phyloP scores from a whole-genome alignment of 1,284 basidiomycete species.

The Ustilago curta region DNA sequence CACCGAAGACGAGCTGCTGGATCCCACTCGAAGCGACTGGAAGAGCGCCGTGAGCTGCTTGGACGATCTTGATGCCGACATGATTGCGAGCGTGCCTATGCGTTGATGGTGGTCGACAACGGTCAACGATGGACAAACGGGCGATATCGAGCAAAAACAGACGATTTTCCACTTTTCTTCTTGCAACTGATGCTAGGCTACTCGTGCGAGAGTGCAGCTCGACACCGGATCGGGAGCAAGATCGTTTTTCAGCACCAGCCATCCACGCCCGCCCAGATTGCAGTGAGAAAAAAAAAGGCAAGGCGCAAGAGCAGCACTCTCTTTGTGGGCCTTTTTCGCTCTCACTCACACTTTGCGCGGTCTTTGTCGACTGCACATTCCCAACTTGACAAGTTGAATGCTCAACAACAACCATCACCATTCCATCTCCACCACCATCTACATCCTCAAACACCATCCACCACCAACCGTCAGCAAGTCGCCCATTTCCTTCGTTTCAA shows the following conservation, averaged over 20 bases:
- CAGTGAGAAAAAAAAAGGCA: not conserved
- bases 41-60: slow-evolving; percentile 38
- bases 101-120: not conserved
- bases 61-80: slow-evolving; percentile 27
- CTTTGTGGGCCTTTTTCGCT: not conserved
- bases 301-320: not conserved
- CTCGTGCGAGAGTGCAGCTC: slow-evolving; percentile 20
- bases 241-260: slow-evolving; percentile 23
- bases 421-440: not conserved
- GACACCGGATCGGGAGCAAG: slow-evolving; percentile 18
- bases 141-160: slow-evolving; percentile 1
- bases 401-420: slow-evolving; percentile 9
- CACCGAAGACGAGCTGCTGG: slow-evolving; percentile 13
- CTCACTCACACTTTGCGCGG: slow-evolving; percentile 1
- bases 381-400: not conserved
- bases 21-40: slow-evolving; percentile 32
- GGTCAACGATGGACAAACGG: not conserved
- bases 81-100: not conserved
- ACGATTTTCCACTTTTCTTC: slow-evolving; percentile 18
- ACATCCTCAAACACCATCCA: not conserved
- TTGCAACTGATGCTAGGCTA: not conserved
- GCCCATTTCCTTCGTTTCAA: not conserved
- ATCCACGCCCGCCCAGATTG: slow-evolving; percentile 1
- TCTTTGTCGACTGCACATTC: slow-evolving; percentile 11
- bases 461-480: not conserved